Base-by-base conservation (phyloP, 768 basidiomycete genomes). In the Daedaleopsis sinensis region DNA sequence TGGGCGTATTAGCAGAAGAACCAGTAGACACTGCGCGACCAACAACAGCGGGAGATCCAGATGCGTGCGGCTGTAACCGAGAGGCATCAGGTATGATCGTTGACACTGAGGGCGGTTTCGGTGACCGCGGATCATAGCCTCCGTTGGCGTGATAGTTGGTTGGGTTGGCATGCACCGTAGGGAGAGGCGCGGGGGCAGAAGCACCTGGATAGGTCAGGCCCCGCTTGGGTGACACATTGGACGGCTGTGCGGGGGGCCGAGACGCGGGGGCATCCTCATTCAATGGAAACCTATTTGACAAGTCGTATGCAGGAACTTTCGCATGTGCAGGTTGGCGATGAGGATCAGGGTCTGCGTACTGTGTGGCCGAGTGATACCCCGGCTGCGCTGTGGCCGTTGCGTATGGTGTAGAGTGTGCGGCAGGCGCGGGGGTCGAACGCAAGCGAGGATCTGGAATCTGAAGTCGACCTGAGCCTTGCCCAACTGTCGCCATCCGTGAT, bases 1-100 rank as follows among this genome's bases (percentile, higher is more conserved):
- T 63, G 3, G 67, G 67, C 18, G 67, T 65, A 3, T 54, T 48
- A 8, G 43, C 43, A 9, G 58, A 53, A 11, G 64, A 65, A 15
- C 57, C 58, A 24, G 46, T 57, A 1, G 61, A 57, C 2, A 52
- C 50, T 4, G 59, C 59, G 48, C 48, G 62, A 15, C 53, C 49
- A 11, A 53, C 53, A 12, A 47, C 67, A 3, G 64, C 18, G 52
- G 65, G 19, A 52, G 64, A 43, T 8, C 54, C 54, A 13, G 54
- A 46, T 4, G 19, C 13, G 18, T 55, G 27, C 13, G 42, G 9
- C 18, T 55, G 54, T 18, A 32, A 36, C 10, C 54, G 54, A 8
- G 54, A 32, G 15, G 44, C 15, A 5, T 58, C 62, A 32, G 57
- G 35, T 7, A 43, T 51, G 12, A 53, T 52, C 5, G 59, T 52